Conservation (phyloP, 495 filamentous ascomycete genomes). For the Letharia columbiana region DNA sequence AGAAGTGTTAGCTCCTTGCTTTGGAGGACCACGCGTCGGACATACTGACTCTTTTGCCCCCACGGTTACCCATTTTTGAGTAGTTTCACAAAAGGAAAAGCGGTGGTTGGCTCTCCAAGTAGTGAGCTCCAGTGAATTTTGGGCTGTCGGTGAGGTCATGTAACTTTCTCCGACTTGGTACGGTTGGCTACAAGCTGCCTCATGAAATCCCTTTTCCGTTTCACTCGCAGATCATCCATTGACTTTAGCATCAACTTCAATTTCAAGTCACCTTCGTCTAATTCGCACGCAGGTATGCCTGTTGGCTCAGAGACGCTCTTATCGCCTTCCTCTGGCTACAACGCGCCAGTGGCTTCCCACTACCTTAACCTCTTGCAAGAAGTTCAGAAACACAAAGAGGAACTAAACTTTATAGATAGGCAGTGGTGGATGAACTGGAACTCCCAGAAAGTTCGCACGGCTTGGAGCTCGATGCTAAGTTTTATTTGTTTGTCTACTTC, state of each 20-base stretch:
- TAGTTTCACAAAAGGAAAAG: background rate
- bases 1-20: background rate
- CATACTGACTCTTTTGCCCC: conserved; percentile 32
- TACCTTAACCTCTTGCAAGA: no score
- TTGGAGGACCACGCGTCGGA: background rate
- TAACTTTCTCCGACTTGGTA: background rate
- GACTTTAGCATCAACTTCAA: background rate
- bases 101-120: background rate
- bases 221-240: no score
- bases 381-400: no score
- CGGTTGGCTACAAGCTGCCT: background rate
- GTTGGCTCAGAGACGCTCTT: no score
- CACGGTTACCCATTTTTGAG: conserved; percentile 29
- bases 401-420: no score
- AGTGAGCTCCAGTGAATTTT: background rate
- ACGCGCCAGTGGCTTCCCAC: no score
- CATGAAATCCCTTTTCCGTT: background rate
- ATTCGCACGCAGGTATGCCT: background rate
- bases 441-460: background rate
- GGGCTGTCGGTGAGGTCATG: conserved; percentile 5
- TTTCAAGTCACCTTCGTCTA: background rate
- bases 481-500: background rate
- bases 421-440: background rate
- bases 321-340: no score
- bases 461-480: background rate